These are phyloP conservation scores for Pythium sp. DNA, from an alignment of 352 stramenopile genomes.

Conservation along the genomic window DNA sequence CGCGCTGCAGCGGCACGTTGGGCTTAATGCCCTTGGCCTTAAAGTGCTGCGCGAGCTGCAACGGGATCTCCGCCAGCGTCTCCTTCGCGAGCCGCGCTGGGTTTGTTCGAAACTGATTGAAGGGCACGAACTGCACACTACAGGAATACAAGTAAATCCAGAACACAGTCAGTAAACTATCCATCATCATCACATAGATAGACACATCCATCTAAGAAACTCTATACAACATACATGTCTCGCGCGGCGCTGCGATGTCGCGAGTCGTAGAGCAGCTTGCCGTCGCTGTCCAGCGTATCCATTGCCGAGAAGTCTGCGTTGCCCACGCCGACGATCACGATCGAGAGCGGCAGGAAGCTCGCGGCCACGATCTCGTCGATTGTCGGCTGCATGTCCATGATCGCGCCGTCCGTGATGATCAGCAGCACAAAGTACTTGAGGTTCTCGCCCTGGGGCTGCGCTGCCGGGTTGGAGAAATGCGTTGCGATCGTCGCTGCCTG, in stretches of 20 bases:
- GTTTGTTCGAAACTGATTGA: slow-evolving; percentile 67
- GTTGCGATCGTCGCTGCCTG: slow-evolving; percentile 63
- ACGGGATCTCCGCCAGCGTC: slow-evolving; percentile 67
- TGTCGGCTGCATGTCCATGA: slow-evolving; percentile 79
- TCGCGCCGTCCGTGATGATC: slow-evolving; percentile 70
- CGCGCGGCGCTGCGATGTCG: slow-evolving; percentile 34
- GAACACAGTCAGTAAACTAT: not conserved
- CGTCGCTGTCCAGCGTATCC: slow-evolving; percentile 55
- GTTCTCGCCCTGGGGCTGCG: slow-evolving; percentile 18
- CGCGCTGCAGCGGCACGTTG: slow-evolving; percentile 47
- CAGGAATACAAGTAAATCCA: slow-evolving; percentile 6
- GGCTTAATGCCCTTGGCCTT: slow-evolving; percentile 56
- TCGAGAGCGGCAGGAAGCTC: slow-evolving; percentile 65
- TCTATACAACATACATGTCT: slow-evolving; percentile 55
- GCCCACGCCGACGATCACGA: slow-evolving; percentile 82
- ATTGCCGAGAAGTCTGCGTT: slow-evolving; percentile 72
- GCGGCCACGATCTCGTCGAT: slow-evolving; percentile 68
- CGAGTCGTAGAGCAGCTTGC: slow-evolving; percentile 49
- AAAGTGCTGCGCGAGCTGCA: slow-evolving; percentile 61
- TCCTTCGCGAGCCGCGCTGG: slow-evolving; percentile 61
- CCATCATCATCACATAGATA: not conserved
- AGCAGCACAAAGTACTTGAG: slow-evolving; percentile 79
- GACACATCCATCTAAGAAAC: not conserved
- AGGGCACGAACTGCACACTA: slow-evolving; percentile 76
- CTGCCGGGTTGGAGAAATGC: slow-evolving; percentile 30